Evolutionary conservation across 2,329 filamentous ascomycete genomes (phyloP), one percentile per base, ranked within the genome.

Genomic region (Bipolaris gigantea): DNA sequence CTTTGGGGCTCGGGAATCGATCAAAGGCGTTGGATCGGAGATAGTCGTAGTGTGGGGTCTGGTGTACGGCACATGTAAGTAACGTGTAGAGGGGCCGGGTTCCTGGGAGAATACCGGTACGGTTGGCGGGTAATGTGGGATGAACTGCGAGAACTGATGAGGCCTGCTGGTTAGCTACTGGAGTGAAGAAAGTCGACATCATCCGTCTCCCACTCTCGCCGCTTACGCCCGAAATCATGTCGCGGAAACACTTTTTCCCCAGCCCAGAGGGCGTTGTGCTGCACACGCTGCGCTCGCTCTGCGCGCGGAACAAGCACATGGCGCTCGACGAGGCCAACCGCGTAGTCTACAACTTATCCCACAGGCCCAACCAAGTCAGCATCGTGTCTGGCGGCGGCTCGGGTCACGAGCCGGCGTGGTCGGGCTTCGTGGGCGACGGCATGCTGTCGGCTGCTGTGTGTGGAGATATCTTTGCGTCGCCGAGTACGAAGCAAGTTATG

Each of bases 221-320:
- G 3, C n/a, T 35, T 25, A 2, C 1, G 13, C 4, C 19, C 21
- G 21, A 9, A 11, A 73, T 34, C 40, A 83, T 83, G 80, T 81
- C 79, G 32, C 75, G 77, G 23, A 83, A 82, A 69, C 80, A 83
- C 65, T 83, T 82, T 70, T 83, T 83, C 57, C 74, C 77, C 30
- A 75, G 75, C 47, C 79, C 79, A 16, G 75, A 79, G 55, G 79
- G 79, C 52, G 75, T 83, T 15, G 80, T 83, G 1, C 70, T 78
- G n/a, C 74, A 77, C 46, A 77, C 77, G 38, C 74, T 82, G 19
- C 75, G 76, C 40, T 78, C 77, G 4, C 69, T 83, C 18, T 75
- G 79, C 27, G 67, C 76, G 2, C 71, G 79, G 7, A 81, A 82
- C 53, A 58, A 61, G 3, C 69, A 73, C 57, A 71, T 75, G 63